Base-by-base conservation (phyloP, 2,329 filamentous ascomycete genomes). In the Pyricularia grisea region DNA sequence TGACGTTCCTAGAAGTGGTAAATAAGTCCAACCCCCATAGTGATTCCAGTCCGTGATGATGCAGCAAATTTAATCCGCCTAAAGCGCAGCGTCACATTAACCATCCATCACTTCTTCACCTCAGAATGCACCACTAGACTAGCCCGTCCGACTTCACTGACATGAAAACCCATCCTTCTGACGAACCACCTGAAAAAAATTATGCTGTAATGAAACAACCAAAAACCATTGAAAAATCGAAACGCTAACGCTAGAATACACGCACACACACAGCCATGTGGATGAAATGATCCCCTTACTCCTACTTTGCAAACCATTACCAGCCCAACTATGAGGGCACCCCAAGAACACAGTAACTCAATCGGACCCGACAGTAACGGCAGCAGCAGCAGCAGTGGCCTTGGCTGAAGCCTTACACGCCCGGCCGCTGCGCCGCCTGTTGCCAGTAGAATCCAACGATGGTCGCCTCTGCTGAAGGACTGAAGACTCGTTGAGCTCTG, bases 361-460 rank as follows among this genome's bases (percentile, higher is more conserved):
- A 28, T 63, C 60, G 7, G 23, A 63, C 12, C 27, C 60, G 4
- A 17, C 33, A 36, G 23, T 12, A 30, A 7, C 25, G 12, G 27
- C 12, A 14, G 60, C 60, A 30, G 60, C 10, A 28, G 60, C 60
- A 63, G 60, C 60, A 28, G 25, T 63, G 27, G 60, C 42, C 4
- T 68, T 67, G 12, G 60, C 50, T 10, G 30, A 69, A 4, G 68
- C 55, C 30, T 65, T 70, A 10, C 42, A 68, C 0, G 65, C 23
- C 4, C 70, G 69, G 20, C 55, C 67, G 23, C 67, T 69, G 6
- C 68, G 69, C 12, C 71, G 70, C 3, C 58, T 31, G 20, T 42
- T 17, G 12, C n/a, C 55, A 4, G 55, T 10, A 27, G 30, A 12
- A n/a, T 23, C 66, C 66, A 23, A 33, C 27, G 31, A 33, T 55